phyloP scores from a whole-genome alignment of 495 filamentous ascomycete species.

The Annulohypoxylon bovei region DNA sequence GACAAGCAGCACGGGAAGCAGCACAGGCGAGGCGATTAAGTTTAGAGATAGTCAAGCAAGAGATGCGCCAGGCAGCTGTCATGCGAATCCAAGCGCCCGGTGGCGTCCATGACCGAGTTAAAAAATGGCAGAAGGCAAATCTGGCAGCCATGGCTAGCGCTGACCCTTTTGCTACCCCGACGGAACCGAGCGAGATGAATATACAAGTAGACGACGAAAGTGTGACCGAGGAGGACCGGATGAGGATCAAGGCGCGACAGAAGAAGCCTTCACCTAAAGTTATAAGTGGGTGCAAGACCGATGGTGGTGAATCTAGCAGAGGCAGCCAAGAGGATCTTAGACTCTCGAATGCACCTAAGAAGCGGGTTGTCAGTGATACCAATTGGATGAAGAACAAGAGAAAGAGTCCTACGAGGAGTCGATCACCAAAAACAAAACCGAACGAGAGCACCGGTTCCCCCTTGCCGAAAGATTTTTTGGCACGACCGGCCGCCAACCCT shows the following conservation, averaged over 20 bases:
- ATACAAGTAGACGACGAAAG: constrained; percentile 56
- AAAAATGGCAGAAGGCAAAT: constrained; percentile 79
- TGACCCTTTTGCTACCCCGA: constrained; percentile 51
- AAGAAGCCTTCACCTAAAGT: constrained; percentile 48
- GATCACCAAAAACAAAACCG: constrained; percentile 45
- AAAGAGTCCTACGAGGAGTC: constrained; percentile 54
- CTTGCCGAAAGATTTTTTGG: constrained; percentile 64
- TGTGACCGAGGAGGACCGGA: constrained; percentile 60
- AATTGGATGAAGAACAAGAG: constrained; percentile 73
- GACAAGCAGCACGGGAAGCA: constrained; percentile 46
- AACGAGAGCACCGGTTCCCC: constrained; percentile 52
- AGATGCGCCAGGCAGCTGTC: constrained; percentile 61
- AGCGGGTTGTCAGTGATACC: constrained; percentile 81
- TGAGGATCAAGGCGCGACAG: constrained; percentile 58
- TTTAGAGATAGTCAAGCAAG: constrained; percentile 57
- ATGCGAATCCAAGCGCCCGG: constrained; percentile 59
- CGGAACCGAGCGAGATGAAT: constrained; percentile 57
- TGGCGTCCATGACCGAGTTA: constrained; percentile 72
- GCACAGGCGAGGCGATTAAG: constrained; percentile 55
- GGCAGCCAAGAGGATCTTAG: constrained; percentile 39
- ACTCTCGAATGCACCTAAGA: constrained; percentile 64
- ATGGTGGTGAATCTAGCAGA: constrained; percentile 30
- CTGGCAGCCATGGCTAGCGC: constrained; percentile 61
- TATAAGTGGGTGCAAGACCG: constrained; percentile 16
- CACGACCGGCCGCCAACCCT: constrained; percentile 59